Conservation (phyloP, 345 rosid species). For the Hevea brasiliensis region DNA sequence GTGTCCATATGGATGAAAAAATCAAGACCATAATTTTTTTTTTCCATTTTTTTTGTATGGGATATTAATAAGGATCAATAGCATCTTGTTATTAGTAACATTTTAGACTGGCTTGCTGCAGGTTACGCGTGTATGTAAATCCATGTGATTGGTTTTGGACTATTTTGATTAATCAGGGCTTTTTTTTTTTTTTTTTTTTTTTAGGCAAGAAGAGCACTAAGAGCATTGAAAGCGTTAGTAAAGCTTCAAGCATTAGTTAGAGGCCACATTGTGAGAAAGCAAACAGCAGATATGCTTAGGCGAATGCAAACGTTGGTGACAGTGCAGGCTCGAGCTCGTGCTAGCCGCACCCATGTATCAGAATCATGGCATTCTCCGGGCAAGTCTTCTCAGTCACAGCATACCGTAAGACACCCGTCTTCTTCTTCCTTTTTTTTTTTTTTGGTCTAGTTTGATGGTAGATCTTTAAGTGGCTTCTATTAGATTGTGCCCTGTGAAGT, state of each 20-base stretch:
- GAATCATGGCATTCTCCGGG: constrained; percentile 19
- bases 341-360: constrained; percentile 19
- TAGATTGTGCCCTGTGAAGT: not conserved
- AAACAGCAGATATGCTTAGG: constrained; percentile 38
- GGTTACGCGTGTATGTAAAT: not conserved
- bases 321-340: constrained; percentile 34
- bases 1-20: no score
- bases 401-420: constrained; percentile 22
- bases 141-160: not conserved
- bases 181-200: not conserved
- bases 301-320: constrained; percentile 35
- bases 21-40: no score
- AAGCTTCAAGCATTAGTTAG: constrained; percentile 39
- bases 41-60: no score
- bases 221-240: constrained; percentile 34
- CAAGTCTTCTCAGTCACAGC: constrained; percentile 14
- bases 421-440: not conserved
- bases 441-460: not conserved
- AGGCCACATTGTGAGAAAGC: constrained; percentile 41
- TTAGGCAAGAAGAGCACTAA: constrained; percentile 40
- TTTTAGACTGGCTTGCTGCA: not conserved
- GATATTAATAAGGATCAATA: no score
- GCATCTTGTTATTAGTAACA: not conserved
- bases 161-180: not conserved
- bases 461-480: not conserved